Evolutionary conservation across 805 yeast genomes (phyloP).

Genomic region (Suhomyces vadensis): DNA sequence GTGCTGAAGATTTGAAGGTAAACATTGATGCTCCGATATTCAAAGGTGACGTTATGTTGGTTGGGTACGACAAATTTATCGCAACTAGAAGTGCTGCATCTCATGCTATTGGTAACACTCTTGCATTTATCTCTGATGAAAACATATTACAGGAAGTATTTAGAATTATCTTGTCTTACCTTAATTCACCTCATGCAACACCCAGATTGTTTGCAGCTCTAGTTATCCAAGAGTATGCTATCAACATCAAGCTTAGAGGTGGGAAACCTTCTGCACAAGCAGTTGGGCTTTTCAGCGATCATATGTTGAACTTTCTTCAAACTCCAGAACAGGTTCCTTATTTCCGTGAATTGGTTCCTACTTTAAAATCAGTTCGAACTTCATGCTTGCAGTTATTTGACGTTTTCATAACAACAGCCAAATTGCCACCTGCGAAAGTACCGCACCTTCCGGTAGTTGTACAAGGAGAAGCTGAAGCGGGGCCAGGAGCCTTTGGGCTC

Average conservation of each 20-base stretch:
- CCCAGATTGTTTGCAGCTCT: constrained; percentile 73
- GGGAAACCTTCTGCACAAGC: constrained; percentile 17
- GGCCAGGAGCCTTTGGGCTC: constrained; percentile 86
- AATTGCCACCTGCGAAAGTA: constrained; percentile 63
- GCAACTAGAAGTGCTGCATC: constrained; percentile 78
- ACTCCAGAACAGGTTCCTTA: constrained; percentile 50
- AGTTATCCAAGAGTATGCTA: constrained; percentile 68
- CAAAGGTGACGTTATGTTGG: constrained; percentile 84
- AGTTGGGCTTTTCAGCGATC: constrained; percentile 23
- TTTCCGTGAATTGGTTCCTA: constrained; percentile 84
- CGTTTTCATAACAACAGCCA: constrained; percentile 75
- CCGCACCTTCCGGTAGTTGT: constrained; percentile 88
- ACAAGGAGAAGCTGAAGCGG: constrained; percentile 92
- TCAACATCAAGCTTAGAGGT: constrained; percentile 21
- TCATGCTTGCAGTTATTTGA: constrained; percentile 82
- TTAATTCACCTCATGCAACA: constrained; percentile 70
- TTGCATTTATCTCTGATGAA: constrained; percentile 49
- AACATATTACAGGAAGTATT: constrained; percentile 42
- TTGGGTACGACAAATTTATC: constrained; percentile 73
- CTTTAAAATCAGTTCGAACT: constrained; percentile 78
- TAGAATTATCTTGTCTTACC: constrained; percentile 37
- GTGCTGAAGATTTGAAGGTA: constrained; percentile 58
- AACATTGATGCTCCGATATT: constrained; percentile 93
- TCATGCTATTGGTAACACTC: constrained; percentile 66
- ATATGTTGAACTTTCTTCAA: constrained; percentile 39